These are phyloP conservation scores for Platismatia glauca DNA, from an alignment of 495 filamentous ascomycete species.

Conservation along the genomic window DNA sequence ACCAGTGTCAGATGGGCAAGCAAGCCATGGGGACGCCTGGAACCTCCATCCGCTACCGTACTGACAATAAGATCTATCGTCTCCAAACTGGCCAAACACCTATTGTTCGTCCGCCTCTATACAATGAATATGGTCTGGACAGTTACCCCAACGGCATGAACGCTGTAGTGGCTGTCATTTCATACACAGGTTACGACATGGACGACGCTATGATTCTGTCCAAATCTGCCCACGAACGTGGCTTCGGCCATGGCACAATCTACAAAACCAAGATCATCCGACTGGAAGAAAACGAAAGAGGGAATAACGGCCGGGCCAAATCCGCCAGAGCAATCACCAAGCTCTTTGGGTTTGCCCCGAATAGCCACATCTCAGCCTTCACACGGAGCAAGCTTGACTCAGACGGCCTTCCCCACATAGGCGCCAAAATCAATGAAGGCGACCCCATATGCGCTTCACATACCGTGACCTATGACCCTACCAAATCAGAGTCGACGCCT, in stretches of 20 bases:
- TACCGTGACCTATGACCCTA: conserved; percentile 70
- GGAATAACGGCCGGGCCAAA: conserved; percentile 30
- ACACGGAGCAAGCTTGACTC: conserved; percentile 64
- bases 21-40: conserved; percentile 98
- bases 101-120: conserved; percentile 79
- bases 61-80: conserved; percentile 94
- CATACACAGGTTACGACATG: conserved; percentile 99
- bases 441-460: conserved; percentile 82
- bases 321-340: conserved; percentile 51
- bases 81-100: conserved; percentile 95
- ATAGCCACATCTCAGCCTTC: conserved; percentile 52
- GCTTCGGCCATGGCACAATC: conserved; percentile 92
- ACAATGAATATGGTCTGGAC: conserved; percentile 94
- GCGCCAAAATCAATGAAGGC: conserved; percentile 64
- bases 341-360: conserved; percentile 79
- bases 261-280: conserved; percentile 92
- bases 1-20: conserved; percentile 99
- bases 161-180: conserved; percentile 93
- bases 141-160: conserved; percentile 99
- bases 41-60: conserved; percentile 73
- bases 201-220: conserved; percentile 99
- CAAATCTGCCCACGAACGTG: conserved; percentile 93
- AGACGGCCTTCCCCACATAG: conserved; percentile 77
- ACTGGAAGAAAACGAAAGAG: conserved; percentile 61
- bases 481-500: conserved; percentile 28